These are phyloP conservation scores for Umbilicaria muhlenbergii DNA, from an alignment of 495 filamentous ascomycete species.

Conservation along the genomic window DNA sequence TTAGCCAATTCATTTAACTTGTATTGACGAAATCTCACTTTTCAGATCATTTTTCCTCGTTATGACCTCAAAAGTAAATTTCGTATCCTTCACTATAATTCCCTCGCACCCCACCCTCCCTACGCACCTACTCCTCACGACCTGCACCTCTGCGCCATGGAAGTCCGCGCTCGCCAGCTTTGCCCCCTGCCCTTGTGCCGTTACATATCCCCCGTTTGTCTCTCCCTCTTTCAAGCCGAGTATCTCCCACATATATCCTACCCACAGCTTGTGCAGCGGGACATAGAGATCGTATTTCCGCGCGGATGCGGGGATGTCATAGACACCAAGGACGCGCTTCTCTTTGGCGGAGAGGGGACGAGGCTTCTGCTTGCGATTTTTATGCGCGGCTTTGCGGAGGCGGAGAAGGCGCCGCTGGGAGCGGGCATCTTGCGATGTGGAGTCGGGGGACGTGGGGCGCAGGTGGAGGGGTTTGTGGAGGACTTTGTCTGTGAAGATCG, in stretches of 20 bases:
- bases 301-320: slow-evolving; percentile 51
- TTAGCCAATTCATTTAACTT: background rate
- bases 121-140: slow-evolving; percentile 65
- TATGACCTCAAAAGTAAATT: slow-evolving; percentile 72
- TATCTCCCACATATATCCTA: slow-evolving; percentile 66
- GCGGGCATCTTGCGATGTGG: slow-evolving; percentile 43
- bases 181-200: slow-evolving; percentile 36
- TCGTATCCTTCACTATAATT: slow-evolving; percentile 79
- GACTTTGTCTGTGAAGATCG: slow-evolving; percentile 68
- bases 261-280: slow-evolving; percentile 64
- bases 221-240: slow-evolving; percentile 34
- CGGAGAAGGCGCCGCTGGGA: slow-evolving; percentile 42
- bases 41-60: slow-evolving; percentile 46
- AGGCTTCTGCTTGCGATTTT: slow-evolving; percentile 46
- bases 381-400: slow-evolving; percentile 37
- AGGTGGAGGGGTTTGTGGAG: slow-evolving; percentile 71
- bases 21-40: slow-evolving; percentile 25
- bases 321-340: slow-evolving; percentile 55
- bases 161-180: slow-evolving; percentile 73
- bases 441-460: slow-evolving; percentile 49
- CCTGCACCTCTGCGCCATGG: slow-evolving; percentile 74
- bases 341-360: slow-evolving; percentile 66
- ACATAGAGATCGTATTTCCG: slow-evolving; percentile 65
- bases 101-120: slow-evolving; percentile 69
- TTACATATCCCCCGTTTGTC: slow-evolving; percentile 27